Evolutionary conservation across 2,329 filamentous ascomycete species (phyloP), one percentile per base, ranked within the genome.

Genomic region (Ophiostoma perfectum): DNA sequence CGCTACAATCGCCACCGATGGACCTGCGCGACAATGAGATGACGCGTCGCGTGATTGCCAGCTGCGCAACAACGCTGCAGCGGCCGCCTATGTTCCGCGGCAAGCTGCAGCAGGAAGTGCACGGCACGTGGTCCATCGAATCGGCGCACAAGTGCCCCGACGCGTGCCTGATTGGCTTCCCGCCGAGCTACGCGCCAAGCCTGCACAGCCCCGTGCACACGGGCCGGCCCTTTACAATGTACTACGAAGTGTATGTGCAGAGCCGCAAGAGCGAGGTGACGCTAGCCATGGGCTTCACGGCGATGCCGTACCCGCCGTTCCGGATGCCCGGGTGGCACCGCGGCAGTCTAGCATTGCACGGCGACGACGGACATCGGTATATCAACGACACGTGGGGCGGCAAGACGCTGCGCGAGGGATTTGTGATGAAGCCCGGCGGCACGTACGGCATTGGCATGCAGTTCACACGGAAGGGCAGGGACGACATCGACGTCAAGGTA

Each of bases 241-340:
- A 93, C 81, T 94, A 89, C 76, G 90, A 94, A 75, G 81, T 93
- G 9, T 81, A 81, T 45, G 65, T 62, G 64, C 45, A 16, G 36
- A 14, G 8, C 8, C 18, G 27, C 63, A 62, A 58, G 36, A 60
- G 70, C 27, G 82, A 84, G 69, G 77, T 83, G 66, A 79, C 78
- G 52, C 79, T 93, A 0, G 89, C 87, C 0, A 75, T 94, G 9
- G 91, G 91, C 9, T 92, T 88, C 76, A 80, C 84, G 0, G 90
- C 90, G 1, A 84, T 89, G 64, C 91, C 91, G 7, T 94, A 93
- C 75, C 91, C 91, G 6, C 82, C 84, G 0, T 94, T 92, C 80
- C 84, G 91, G 7, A 83, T 93, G 70, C 91, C 91, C 0, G 91
- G 91, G 1, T 94, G 91, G 91, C 89, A 95, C 75, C 84, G 91